Conservation (phyloP, 1,284 basidiomycete species). For the Cryptococcus wingfieldii region DNA sequence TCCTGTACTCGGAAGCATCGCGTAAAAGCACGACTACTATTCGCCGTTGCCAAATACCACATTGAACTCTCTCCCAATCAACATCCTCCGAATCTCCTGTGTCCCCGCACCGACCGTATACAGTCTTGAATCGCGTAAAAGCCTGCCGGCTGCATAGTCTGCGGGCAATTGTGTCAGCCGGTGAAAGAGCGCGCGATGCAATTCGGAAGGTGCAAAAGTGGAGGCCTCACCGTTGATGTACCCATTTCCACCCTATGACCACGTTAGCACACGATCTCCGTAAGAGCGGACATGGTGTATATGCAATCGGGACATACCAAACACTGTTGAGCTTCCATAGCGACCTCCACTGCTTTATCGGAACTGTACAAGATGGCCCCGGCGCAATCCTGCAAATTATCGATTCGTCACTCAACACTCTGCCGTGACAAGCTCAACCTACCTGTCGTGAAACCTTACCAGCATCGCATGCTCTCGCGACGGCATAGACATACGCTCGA, state of each 20-base stretch:
- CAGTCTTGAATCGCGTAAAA: constrained; percentile 75
- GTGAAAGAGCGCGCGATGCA: not conserved
- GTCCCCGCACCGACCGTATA: constrained; percentile 90
- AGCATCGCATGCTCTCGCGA: constrained; percentile 78
- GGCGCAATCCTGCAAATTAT: constrained; percentile 70
- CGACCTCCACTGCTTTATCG: constrained; percentile 84
- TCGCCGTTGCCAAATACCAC: constrained; percentile 44
- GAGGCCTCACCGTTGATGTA: constrained; percentile 72
- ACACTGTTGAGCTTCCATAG: constrained; percentile 84
- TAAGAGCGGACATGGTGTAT: not conserved
- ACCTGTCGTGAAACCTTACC: constrained; percentile 77
- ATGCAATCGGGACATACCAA: constrained; percentile 46
- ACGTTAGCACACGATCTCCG: not conserved
- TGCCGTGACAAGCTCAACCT: constrained; percentile 33
- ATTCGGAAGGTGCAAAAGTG: not conserved
- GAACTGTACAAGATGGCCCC: constrained; percentile 88
- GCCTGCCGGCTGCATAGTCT: constrained; percentile 84
- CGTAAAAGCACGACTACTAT: too few relatives aligned
- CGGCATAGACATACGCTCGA: constrained; percentile 86
- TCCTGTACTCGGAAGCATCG: not conserved
- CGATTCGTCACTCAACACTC: not conserved
- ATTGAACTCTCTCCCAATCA: constrained; percentile 86
- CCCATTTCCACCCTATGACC: constrained; percentile 68
- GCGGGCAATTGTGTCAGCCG: not conserved
- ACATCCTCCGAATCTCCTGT: constrained; percentile 83